Conservation (phyloP, 805 yeast genomes). For the Phaffomyces antillensis region DNA sequence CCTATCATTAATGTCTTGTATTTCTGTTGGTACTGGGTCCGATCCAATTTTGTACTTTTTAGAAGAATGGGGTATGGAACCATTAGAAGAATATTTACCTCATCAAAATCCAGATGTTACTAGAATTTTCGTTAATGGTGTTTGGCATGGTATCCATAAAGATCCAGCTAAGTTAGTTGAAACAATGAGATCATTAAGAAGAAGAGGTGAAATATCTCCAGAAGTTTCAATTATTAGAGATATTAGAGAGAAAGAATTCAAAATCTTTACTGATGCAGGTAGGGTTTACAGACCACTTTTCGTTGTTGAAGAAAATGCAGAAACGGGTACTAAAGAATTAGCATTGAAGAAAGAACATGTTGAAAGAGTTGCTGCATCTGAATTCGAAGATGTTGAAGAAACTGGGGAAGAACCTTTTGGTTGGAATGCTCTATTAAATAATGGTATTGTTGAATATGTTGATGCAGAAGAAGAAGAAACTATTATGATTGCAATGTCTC, state of each 20-base stretch:
- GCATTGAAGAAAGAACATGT: conserved; percentile 82
- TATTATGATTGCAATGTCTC: conserved; percentile 97
- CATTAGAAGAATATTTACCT: conserved; percentile 91
- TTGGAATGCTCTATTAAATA: conserved; percentile 77
- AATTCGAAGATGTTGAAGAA: conserved; percentile 47
- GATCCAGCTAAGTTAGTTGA: conserved; percentile 90
- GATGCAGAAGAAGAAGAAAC: conserved; percentile 99
- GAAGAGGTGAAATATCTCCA: conserved; percentile 92
- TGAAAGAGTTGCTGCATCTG: conserved; percentile 56
- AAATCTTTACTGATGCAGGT: conserved; percentile 97
- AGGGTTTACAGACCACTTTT: conserved; percentile 96
- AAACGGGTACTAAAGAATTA: conserved; percentile 58
- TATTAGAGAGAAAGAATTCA: conserved; percentile 92
- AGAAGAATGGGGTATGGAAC: conserved; percentile 99
- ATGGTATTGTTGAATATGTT: conserved; percentile 90
- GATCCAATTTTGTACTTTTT: conserved; percentile 88
- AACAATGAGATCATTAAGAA: conserved; percentile 83
- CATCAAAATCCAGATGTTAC: conserved; percentile 87
- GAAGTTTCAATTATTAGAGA: conserved; percentile 97
- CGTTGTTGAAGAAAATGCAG: conserved; percentile 81
- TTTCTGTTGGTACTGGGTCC: conserved; percentile 96
- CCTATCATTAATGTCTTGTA: conserved; percentile 92
- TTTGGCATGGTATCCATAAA: conserved; percentile 98
- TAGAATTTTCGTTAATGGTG: conserved; percentile 95
- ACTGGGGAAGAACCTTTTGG: conserved; percentile 36